Evolutionary conservation across 2,329 filamentous ascomycete species (phyloP).

Genomic region (Cladosporium colombiae): DNA sequence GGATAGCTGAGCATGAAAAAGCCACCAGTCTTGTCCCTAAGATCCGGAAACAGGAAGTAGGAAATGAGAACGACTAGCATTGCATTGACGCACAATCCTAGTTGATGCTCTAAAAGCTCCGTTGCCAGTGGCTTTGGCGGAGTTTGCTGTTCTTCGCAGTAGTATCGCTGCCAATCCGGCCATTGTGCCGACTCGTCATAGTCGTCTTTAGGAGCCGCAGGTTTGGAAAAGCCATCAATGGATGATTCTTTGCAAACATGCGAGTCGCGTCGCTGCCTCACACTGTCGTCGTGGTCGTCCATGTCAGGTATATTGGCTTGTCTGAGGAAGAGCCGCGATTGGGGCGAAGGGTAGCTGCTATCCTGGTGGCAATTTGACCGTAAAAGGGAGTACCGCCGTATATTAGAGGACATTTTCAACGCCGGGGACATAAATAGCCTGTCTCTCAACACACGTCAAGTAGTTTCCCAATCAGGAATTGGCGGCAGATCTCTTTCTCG

Average conservation of each 20-base stretch:
- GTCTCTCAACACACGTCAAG: no score
- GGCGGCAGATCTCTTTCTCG: no score
- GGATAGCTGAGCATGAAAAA: slow-evolving; percentile 86
- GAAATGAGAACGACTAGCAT: slow-evolving; percentile 78
- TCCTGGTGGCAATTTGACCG: no score
- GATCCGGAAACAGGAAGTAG: slow-evolving; percentile 78
- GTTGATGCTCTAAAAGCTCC: slow-evolving; percentile 38
- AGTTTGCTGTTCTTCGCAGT: neutral
- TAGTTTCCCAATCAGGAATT: no score
- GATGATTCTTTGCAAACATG: neutral
- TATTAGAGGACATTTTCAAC: no score
- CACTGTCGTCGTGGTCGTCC: neutral
- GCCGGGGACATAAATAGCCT: no score
- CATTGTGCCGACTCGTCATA: neutral
- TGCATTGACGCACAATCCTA: slow-evolving; percentile 79
- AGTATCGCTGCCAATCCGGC: neutral
- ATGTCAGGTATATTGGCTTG: no score
- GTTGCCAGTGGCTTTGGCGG: neutral
- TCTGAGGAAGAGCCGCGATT: no score
- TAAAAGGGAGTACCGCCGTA: no score
- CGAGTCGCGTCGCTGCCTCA: neutral
- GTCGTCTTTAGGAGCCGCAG: neutral
- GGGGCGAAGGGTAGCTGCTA: no score
- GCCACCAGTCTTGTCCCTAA: slow-evolving; percentile 74
- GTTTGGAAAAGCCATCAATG: neutral